A percentile compares a stretch with the other conserved stretches of the same genome.
phyloP scores from a whole-genome alignment of 2,329 filamentous ascomycete species.

The Colletotrichum tabaci region DNA sequence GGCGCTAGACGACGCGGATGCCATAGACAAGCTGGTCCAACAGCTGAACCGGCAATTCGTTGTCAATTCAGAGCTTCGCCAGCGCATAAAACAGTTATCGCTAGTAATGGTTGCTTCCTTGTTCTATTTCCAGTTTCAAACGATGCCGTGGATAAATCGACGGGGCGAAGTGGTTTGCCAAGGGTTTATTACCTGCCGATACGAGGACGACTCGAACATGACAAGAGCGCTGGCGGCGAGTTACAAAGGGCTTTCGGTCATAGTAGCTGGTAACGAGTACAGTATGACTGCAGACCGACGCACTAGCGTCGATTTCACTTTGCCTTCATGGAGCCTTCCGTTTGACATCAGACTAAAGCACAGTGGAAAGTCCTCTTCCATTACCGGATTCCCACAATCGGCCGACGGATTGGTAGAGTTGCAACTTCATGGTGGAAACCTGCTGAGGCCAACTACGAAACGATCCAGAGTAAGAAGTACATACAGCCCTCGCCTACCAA shows the following conservation, averaged over 20 bases:
- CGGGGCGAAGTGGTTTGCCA: not conserved
- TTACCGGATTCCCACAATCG: not conserved
- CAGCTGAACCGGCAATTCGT: not conserved
- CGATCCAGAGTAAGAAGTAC: not conserved
- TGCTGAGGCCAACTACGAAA: not conserved
- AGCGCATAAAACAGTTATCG: not conserved
- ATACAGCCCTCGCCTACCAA: not conserved
- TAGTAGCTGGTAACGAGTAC: not conserved
- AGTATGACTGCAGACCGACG: not conserved
- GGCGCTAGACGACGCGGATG: slow-evolving; percentile 7
- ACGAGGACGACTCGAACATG: not conserved
- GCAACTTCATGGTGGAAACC: not conserved
- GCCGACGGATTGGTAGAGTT: not conserved
- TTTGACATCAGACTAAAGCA: not conserved
- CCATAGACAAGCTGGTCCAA: not conserved
- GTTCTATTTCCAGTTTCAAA: slow-evolving; percentile 4
- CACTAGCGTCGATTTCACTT: not conserved
- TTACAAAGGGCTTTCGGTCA: not conserved
- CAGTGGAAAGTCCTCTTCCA: not conserved
- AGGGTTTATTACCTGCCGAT: not conserved
- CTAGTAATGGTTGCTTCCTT: not conserved
- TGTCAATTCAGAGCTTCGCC: not conserved
- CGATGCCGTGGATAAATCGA: not conserved
- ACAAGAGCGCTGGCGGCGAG: not conserved
- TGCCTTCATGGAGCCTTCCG: not conserved